Conservation (phyloP, 768 basidiomycete species). For the Pleurotus tuoliensis region DNA sequence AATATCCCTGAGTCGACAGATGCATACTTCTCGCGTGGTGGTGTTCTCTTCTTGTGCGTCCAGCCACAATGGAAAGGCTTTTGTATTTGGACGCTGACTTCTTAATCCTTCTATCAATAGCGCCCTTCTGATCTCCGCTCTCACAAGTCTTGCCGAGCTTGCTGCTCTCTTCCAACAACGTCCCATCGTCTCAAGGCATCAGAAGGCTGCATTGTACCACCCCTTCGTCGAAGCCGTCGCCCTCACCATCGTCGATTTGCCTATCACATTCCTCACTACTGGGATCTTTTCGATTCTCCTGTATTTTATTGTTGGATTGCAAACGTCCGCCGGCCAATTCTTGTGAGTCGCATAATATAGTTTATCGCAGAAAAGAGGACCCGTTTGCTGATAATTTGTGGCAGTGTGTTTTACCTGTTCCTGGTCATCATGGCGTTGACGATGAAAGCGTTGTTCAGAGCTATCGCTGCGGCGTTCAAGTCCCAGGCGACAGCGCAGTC, state of each 20-base stretch:
- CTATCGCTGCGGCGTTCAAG: slow-evolving; percentile 44
- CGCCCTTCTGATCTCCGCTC: slow-evolving; percentile 26
- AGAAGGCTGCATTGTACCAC: slow-evolving; percentile 44
- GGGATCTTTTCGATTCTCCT: slow-evolving; percentile 32
- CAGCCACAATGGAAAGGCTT: background rate
- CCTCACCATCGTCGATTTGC: slow-evolving; percentile 42
- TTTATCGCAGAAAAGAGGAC: background rate
- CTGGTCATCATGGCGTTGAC: slow-evolving; percentile 44
- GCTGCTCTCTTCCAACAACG: slow-evolving; percentile 44
- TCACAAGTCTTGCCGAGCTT: slow-evolving; percentile 55
- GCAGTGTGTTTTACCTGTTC: slow-evolving; percentile 46
- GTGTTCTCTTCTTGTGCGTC: slow-evolving; percentile 71
- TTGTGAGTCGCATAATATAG: slow-evolving; percentile 35
- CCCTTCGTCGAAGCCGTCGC: slow-evolving; percentile 44
- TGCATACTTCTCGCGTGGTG: slow-evolving; percentile 73
- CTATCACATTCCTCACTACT: slow-evolving; percentile 33
- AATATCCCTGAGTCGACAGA: slow-evolving; percentile 48
- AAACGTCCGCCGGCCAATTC: slow-evolving; percentile 41
- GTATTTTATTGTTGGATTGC: slow-evolving; percentile 50
- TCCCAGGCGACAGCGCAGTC: slow-evolving; percentile 46
- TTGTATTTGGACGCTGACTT: background rate
- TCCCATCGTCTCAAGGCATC: slow-evolving; percentile 41
- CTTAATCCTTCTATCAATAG: slow-evolving; percentile 23
- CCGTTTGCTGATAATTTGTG: background rate
- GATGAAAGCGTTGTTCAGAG: slow-evolving; percentile 67